phyloP scores from a whole-genome alignment of 805 yeast species.

The Metschnikowia koreensis region DNA sequence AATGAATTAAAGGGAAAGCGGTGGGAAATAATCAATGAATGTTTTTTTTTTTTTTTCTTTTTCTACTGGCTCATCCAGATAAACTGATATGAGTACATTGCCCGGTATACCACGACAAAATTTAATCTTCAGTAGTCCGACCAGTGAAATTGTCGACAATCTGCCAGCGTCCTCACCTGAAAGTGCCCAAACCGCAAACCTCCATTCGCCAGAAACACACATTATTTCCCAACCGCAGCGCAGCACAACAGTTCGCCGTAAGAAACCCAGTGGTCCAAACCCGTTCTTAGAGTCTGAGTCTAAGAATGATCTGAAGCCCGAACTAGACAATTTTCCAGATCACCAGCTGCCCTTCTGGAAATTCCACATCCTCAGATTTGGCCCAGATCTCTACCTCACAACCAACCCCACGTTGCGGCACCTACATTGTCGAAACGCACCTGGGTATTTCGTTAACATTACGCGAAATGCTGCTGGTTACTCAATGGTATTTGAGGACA shows the following conservation, averaged over 20 bases:
- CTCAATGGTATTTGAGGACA: slow-evolving; percentile 16
- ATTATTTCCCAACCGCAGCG: background rate
- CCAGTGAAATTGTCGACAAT: background rate
- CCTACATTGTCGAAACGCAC: slow-evolving; percentile 56
- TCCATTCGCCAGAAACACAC: background rate
- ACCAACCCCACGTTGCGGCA: slow-evolving; percentile 67
- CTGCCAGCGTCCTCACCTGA: slow-evolving; percentile 1
- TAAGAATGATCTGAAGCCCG: background rate
- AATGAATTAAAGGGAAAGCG: background rate
- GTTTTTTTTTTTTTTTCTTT: no score
- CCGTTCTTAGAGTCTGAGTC: slow-evolving; percentile 3
- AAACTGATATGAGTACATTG: background rate
- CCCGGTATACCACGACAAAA: background rate
- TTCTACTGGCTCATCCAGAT: background rate
- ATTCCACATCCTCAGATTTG: slow-evolving; percentile 57
- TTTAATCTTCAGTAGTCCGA: background rate
- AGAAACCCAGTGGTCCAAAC: slow-evolving; percentile 11
- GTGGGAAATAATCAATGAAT: background rate
- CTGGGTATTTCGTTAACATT: slow-evolving; percentile 51
- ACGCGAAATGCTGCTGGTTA: slow-evolving; percentile 2
- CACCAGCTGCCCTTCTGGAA: slow-evolving; percentile 48
- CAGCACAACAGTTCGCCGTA: slow-evolving; percentile 6
- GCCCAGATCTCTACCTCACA: slow-evolving; percentile 56
- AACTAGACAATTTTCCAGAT: background rate
- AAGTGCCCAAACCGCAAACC: background rate